Evolutionary conservation across 768 basidiomycete species (phyloP), one percentile per base, ranked within the genome.

Genomic region (Leccinellum rugosiceps): DNA sequence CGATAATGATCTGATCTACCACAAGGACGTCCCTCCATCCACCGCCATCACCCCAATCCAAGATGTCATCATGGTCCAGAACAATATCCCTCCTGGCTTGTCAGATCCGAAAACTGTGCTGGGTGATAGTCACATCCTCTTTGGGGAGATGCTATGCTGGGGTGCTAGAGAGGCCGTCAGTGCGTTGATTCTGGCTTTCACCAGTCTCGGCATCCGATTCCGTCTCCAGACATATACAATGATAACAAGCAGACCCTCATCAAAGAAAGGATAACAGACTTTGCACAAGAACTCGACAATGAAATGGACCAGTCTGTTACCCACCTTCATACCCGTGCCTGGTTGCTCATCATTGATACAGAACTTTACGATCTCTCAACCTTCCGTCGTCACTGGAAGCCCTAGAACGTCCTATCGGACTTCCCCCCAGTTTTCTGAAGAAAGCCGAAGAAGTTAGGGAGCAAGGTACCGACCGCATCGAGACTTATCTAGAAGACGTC

Each of bases 1-100:
- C 31, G 96, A 98, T 71, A 99, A 99, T 69, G 90, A 96, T 71
- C 76, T 97, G 7, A 97, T 99, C 38, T 99, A 98, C 74, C 93
- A 97, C 63, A 81, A 92, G 51, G 87, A 92, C 55, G 78, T 96
- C 1, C 94, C 95, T 1, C 76, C 93, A 0, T 64, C 82, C 4
- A 83, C 88, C 2, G 80, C 86, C 15, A 80, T 97, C 7, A 74
- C 85, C 0, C 68, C 80, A 0, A 85, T 98, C 50, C 75, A 78
- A 30, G 84, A 84, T 35, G 83, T 85, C 2, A 73, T 81, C 10
- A 82, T 98, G 67, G 89, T 86, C 32, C 80, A 85, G 58, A 70
- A 85, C 2, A 80, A 72, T 15, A 65, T 85, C 2, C 85, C 87
- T 0, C 71, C 76, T 1, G 86, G 78, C 2, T 67, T 94, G 35